These are phyloP conservation scores for Inga leiocalycina DNA, from an alignment of 306 rosid genomes.

Conservation along the genomic window DNA sequence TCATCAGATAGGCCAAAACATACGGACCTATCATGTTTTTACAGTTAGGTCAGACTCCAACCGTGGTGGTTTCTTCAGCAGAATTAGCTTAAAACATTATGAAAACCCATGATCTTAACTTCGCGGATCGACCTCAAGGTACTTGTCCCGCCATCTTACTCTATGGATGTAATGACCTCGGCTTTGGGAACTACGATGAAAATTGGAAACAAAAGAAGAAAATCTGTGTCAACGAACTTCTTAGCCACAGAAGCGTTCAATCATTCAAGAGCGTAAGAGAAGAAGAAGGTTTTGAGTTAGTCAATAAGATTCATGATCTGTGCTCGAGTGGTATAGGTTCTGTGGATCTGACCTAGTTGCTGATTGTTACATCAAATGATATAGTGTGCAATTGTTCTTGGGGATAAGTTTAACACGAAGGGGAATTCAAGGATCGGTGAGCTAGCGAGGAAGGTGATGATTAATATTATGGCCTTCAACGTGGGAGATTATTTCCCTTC, in stretches of 20 bases:
- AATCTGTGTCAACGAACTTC: conserved; percentile 32
- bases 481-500: conserved; percentile 40
- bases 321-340: neutral
- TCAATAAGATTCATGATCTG: neutral
- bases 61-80: too few species aligned
- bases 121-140: too few species aligned
- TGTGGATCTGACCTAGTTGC: conserved; percentile 34
- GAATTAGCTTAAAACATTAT: conserved; percentile 16
- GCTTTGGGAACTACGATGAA: conserved; percentile 18
- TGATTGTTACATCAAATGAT: conserved; percentile 10
- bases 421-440: neutral
- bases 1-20: neutral
- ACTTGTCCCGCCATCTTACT: too few species aligned
- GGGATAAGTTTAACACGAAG: neutral
- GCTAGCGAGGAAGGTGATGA: neutral
- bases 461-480: neutral
- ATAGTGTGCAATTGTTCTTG: conserved; percentile 30
- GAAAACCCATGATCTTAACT: neutral
- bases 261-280: conserved; percentile 24
- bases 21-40: conserved; percentile 34
- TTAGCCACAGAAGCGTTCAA: conserved; percentile 39
- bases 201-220: conserved; percentile 23
- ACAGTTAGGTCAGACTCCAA: conserved; percentile 30
- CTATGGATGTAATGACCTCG: conserved; percentile 14
- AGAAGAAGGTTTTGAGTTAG: conserved; percentile 35